Evolutionary conservation across 2,329 filamentous ascomycete genomes (phyloP).

Genomic region (Mycogone perniciosa): DNA sequence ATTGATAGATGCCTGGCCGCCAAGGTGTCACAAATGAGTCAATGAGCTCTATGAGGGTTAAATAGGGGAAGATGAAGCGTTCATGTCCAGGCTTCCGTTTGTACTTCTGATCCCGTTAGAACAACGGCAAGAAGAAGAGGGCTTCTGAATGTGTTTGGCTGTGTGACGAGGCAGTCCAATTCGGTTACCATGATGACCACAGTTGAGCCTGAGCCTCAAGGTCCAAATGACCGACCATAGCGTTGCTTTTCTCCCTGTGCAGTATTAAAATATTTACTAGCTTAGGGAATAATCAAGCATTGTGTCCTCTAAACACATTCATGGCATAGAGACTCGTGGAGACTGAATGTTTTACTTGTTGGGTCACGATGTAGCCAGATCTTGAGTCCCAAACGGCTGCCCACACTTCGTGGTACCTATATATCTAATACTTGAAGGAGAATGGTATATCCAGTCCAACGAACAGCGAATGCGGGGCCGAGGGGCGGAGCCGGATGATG

Average conservation of each 20-base stretch:
- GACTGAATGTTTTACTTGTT: not conserved
- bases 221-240: not conserved
- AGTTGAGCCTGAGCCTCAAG: no score
- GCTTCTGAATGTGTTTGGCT: slow-evolving; percentile 3
- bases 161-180: slow-evolving; percentile 1
- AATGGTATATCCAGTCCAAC: no score
- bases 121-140: slow-evolving; percentile 1
- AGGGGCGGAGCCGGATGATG: no score
- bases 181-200: not conserved
- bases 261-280: slow-evolving; percentile 6
- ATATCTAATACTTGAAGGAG: no score
- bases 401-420: no score
- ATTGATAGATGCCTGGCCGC: slow-evolving; percentile 43
- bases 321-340: not conserved
- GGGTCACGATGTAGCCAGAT: no score
- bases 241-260: slow-evolving; percentile 7
- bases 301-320: slow-evolving; percentile 1
- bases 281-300: slow-evolving; percentile 11
- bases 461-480: no score
- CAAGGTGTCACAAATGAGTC: slow-evolving; percentile 49
- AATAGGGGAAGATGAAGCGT: slow-evolving; percentile 23
- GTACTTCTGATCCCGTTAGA: not conserved
- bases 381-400: no score
- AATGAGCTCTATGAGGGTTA: slow-evolving; percentile 36
- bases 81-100: not conserved